Evolutionary conservation across 176 grass and related monocot species (phyloP), one percentile per base, ranked within the genome.

Genomic region (Coix lacrymajobi): DNA sequence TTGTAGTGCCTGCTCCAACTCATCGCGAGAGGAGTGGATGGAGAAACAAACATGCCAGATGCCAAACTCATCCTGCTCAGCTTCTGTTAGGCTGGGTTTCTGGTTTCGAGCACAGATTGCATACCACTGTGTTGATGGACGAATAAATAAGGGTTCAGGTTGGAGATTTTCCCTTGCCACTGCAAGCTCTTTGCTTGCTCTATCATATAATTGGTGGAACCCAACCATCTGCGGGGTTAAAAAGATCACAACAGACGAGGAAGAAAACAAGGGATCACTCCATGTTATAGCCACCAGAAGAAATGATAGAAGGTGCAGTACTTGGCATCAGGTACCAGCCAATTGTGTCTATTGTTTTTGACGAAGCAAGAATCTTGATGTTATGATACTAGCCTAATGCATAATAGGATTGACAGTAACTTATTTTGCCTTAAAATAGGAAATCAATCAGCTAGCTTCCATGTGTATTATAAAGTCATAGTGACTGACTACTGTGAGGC

Each of bases 41-140:
- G 96, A 93, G 87, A 93, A 93, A 77, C 96, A 98, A 32, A 95
- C 63, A 81, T 95, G 96, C 90, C 92, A 94, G 22, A 98, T 39
- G 33, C 91, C 91, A 82, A 88, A 91, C 48, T 88, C 92, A 73
- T 98, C 92, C 76, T 63, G 84, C 63, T 80, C 84, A 63, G 91
- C 83, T 87, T 98, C 96, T 68, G 79, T 87, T 77, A 93, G 33
- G 76, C 54, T 89, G 40, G 76, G 84, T 54, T 92, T 91, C 58
- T 61, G 69, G 44, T 60, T 75, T 62, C 68, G 51, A 81, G 66
- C 79, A 72, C 76, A 75, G 37, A 28, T 66, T 29, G 92, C 96
- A 81, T 95, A 98, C 96, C 92, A 98, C 52, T 98, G 92, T 13
- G 88, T 92, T 26, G 95, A 98, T 6, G 92, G 84, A 16, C 90